Evolutionary conservation across 352 stramenopile genomes (phyloP).

Genomic region (Phytophthora palmivora): DNA sequence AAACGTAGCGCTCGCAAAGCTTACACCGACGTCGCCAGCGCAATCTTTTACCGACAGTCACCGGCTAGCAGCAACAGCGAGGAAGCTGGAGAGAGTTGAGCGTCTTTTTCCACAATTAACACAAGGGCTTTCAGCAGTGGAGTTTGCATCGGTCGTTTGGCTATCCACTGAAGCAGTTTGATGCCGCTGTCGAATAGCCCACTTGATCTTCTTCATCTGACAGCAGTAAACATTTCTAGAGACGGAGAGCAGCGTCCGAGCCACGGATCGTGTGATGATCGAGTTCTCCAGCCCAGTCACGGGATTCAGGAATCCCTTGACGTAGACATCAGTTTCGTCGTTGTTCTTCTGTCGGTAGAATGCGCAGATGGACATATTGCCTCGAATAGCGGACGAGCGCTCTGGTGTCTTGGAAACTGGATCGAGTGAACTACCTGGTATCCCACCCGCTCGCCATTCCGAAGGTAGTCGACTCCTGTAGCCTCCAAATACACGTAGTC

Average conservation of each 20-base stretch:
- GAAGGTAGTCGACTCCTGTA: slow-evolving; percentile 48
- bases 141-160: slow-evolving; percentile 20
- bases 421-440: slow-evolving; percentile 71
- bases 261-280: slow-evolving; percentile 42
- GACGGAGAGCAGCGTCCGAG: slow-evolving; percentile 34
- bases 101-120: slow-evolving; percentile 35
- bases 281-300: slow-evolving; percentile 44
- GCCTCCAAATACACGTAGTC: slow-evolving; percentile 64
- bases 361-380: slow-evolving; percentile 46
- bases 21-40: slow-evolving; percentile 37
- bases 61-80: slow-evolving; percentile 19
- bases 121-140: slow-evolving; percentile 34
- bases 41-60: slow-evolving; percentile 19
- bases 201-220: slow-evolving; percentile 53
- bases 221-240: slow-evolving; percentile 40
- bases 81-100: slow-evolving; percentile 29
- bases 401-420: slow-evolving; percentile 45
- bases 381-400: slow-evolving; percentile 28
- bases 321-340: slow-evolving; percentile 39
- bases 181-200: slow-evolving; percentile 32
- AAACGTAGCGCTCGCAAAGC: slow-evolving; percentile 55
- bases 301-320: slow-evolving; percentile 40
- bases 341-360: slow-evolving; percentile 46
- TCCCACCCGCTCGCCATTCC: slow-evolving; percentile 62
- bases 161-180: slow-evolving; percentile 18